Evolutionary conservation across 768 basidiomycete genomes (phyloP).

Genomic region (Phaffia tasmanica): DNA sequence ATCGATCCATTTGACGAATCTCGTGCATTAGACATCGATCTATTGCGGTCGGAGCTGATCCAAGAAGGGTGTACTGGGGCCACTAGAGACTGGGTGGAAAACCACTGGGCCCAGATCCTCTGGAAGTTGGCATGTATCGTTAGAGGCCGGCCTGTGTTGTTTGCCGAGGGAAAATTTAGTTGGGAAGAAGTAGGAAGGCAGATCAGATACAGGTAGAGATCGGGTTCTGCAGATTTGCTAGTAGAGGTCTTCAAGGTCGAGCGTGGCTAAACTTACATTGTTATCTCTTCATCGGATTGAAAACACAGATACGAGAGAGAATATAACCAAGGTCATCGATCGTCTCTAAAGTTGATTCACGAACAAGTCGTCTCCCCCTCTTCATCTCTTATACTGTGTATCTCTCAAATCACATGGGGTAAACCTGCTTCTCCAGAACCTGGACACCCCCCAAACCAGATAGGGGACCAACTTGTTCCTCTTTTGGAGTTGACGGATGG

Average conservation of each 20-base stretch:
- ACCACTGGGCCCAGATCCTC: constrained; percentile 78
- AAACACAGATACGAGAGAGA: constrained; percentile 73
- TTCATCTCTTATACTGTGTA: constrained; percentile 71
- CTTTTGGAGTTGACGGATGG: constrained; percentile 91
- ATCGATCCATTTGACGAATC: not conserved
- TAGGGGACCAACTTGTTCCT: constrained; percentile 34
- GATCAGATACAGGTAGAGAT: constrained; percentile 64
- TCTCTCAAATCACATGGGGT: constrained; percentile 60
- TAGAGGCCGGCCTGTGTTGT: constrained; percentile 53
- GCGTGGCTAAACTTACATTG: not conserved
- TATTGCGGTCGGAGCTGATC: constrained; percentile 5
- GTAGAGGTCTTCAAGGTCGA: not conserved
- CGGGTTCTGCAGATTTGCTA: not conserved
- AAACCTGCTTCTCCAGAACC: not conserved
- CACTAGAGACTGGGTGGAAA: constrained; percentile 69
- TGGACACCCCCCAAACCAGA: not conserved
- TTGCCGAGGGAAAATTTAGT: constrained; percentile 55
- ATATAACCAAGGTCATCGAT: constrained; percentile 61
- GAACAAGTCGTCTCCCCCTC: constrained; percentile 71
- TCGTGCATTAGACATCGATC: not conserved
- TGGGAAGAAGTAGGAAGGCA: constrained; percentile 73
- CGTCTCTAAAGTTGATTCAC: constrained; percentile 66
- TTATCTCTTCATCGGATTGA: not conserved
- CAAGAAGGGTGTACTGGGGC: constrained; percentile 12
- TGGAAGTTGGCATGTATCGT: constrained; percentile 92